Evolutionary conservation across 768 basidiomycete genomes (phyloP).

Genomic region (Hygrophoropsis aurantiaca): DNA sequence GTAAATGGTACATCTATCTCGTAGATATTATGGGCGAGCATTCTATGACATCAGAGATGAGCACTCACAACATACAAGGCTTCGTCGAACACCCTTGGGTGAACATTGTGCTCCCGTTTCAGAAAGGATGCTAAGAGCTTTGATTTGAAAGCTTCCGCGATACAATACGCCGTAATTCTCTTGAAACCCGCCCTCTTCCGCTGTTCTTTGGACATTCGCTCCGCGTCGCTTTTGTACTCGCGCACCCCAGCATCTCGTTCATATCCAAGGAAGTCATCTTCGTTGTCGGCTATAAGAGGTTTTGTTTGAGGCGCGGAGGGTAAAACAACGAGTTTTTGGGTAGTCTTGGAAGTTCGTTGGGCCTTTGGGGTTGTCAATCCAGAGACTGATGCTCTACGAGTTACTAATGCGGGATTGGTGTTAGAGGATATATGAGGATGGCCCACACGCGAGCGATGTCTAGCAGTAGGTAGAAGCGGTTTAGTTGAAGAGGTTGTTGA

Average conservation of each 20-base stretch:
- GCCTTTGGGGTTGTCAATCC: slow-evolving; percentile 43
- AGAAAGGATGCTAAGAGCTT: slow-evolving; percentile 81
- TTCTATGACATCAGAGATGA: not conserved
- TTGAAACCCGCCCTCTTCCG: slow-evolving; percentile 78
- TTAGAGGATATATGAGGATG: slow-evolving; percentile 2
- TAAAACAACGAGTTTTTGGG: slow-evolving; percentile 86
- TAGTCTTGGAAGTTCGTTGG: slow-evolving; percentile 86
- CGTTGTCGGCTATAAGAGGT: slow-evolving; percentile 53
- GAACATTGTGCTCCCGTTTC: slow-evolving; percentile 92
- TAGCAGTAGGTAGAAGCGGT: slow-evolving; percentile 1
- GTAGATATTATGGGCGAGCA: slow-evolving; percentile 3
- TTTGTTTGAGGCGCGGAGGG: slow-evolving; percentile 89
- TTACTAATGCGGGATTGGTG: slow-evolving; percentile 1
- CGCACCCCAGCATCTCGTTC: slow-evolving; percentile 62
- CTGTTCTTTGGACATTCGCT: slow-evolving; percentile 87
- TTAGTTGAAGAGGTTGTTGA: too few species aligned
- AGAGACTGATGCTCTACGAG: slow-evolving; percentile 32
- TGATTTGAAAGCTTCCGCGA: slow-evolving; percentile 83
- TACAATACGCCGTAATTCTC: slow-evolving; percentile 86
- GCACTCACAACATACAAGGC: slow-evolving; percentile 84
- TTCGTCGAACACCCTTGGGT: slow-evolving; percentile 86
- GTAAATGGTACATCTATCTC: slow-evolving; percentile 83
- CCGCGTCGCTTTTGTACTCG: slow-evolving; percentile 82
- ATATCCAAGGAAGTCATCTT: slow-evolving; percentile 54
- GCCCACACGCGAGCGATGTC: slow-evolving; percentile 6